Evolutionary conservation across 2,329 filamentous ascomycete genomes (phyloP), one percentile per base, ranked within the genome.

Genomic region (Arthrobotrys entomopaga): DNA sequence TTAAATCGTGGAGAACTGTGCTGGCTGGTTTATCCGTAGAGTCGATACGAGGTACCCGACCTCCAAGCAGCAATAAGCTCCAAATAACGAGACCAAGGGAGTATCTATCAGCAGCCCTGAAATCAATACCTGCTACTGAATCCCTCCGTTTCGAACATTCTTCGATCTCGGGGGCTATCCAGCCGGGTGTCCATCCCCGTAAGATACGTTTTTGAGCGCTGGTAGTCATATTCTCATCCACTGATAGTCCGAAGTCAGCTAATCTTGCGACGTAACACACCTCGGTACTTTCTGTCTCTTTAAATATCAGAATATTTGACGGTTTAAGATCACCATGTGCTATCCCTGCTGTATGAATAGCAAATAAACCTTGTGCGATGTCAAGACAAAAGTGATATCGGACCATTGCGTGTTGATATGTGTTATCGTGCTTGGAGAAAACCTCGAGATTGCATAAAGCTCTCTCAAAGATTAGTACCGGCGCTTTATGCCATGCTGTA

Each of bases 321-420:
- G 64, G 49, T 54, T 76, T 76, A 15, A 77, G 46, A 56, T 77
- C 74, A 3, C 74, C 69, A 48, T 77, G 74, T n/a, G 75, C 63
- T n/a, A 75, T 67, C 2, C 6, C 20, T 7, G 24, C 59, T 19
- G 50, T 24, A 34, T 76, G 76, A 20, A 76, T 63, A 15, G 57
- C 50, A 10, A 46, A 59, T 13, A 76, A 40, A 11, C 74, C 74
- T 46, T 63, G 53, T 0, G 59, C 13, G 53, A 66, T 46, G 38
- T 69, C 74, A 54, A 75, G 58, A 3, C 49, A 49, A n/a, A 76
- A 60, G 3, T 38, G 22, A 26, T 61, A 64, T 43, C 67, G 56
- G 4, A 75, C 70, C n/a, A 65, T 64, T 16, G 67, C 61, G 20
- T 29, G 6, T 26, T 7, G 29, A 13, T 6, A n/a, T 34, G 29